A percentile compares a stretch with the other conserved stretches of the same genome.
These are phyloP conservation scores for Aspergillus novoparasiticus DNA, from an alignment of 2,329 filamentous ascomycete species.

Conservation along the genomic window DNA sequence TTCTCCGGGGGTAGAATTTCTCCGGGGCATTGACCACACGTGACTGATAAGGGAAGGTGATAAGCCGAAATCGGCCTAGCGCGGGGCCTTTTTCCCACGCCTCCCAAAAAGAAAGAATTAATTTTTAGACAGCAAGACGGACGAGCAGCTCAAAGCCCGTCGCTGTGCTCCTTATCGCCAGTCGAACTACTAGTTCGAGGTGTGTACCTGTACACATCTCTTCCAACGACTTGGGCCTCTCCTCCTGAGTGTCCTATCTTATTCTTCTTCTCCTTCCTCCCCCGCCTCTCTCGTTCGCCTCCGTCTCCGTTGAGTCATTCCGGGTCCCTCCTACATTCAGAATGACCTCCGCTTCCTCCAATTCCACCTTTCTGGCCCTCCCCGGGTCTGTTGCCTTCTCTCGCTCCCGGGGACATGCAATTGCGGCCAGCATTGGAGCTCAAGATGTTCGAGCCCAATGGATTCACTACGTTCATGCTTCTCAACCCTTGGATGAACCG, in stretches of 20 bases:
- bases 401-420: constrained; percentile 46
- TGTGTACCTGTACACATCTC: constrained; percentile 20
- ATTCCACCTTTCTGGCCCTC: constrained; percentile 39
- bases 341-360: constrained; percentile 37
- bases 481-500: constrained; percentile 48
- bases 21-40: constrained; percentile 12
- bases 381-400: constrained; percentile 49
- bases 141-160: constrained; percentile 24
- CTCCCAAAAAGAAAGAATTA: constrained; percentile 20
- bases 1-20: not conserved
- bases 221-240: constrained; percentile 15
- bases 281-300: constrained; percentile 3
- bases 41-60: constrained; percentile 27
- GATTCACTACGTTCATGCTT: constrained; percentile 68
- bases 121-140: constrained; percentile 19
- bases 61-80: constrained; percentile 31
- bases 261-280: constrained; percentile 2
- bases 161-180: constrained; percentile 20
- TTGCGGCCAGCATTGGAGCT: constrained; percentile 47
- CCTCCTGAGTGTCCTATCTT: constrained; percentile 3
- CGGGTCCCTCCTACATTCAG: constrained; percentile 8
- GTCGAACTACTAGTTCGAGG: constrained; percentile 23
- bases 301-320: constrained; percentile 6
- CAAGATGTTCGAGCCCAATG: constrained; percentile 50
- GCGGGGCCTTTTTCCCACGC: constrained; percentile 23